Evolutionary conservation across 192 early-diverging fungal genomes (phyloP).

Genomic region (Rhizophagus sp.): DNA sequence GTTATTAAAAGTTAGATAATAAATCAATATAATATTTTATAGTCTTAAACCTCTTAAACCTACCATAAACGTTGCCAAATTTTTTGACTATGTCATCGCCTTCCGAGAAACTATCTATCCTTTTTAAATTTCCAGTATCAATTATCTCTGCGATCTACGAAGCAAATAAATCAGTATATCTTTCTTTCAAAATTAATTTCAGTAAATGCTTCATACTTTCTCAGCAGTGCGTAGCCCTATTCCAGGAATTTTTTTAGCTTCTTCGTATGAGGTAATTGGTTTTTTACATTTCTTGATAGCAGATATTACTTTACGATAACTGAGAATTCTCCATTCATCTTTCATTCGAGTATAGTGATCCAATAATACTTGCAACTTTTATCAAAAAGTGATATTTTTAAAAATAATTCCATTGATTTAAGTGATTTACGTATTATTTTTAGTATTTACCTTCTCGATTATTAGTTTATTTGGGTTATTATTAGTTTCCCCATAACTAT

Average conservation of each 20-base stretch:
- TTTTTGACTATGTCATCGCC: background rate
- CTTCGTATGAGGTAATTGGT: slow-evolving; percentile 13
- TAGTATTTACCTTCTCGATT: background rate
- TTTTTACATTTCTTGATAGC: background rate
- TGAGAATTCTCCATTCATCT: slow-evolving; percentile 13
- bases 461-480: background rate
- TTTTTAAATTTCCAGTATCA: slow-evolving; percentile 12
- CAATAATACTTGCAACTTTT: slow-evolving; percentile 4
- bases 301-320: slow-evolving; percentile 4
- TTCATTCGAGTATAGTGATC: slow-evolving; percentile 13
- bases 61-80: background rate
- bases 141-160: background rate
- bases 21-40: background rate
- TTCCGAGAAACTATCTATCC: background rate
- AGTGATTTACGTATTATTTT: background rate
- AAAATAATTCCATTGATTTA: background rate
- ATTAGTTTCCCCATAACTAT: background rate
- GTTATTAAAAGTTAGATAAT: background rate
- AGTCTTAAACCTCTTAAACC: background rate
- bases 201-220: background rate
- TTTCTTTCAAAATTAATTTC: background rate
- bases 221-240: background rate
- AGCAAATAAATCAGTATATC: background rate
- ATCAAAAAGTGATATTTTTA: background rate
- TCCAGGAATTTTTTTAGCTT: background rate